Base-by-base conservation (phyloP, 2,329 filamentous ascomycete genomes). In the Botrytis deweyae region DNA sequence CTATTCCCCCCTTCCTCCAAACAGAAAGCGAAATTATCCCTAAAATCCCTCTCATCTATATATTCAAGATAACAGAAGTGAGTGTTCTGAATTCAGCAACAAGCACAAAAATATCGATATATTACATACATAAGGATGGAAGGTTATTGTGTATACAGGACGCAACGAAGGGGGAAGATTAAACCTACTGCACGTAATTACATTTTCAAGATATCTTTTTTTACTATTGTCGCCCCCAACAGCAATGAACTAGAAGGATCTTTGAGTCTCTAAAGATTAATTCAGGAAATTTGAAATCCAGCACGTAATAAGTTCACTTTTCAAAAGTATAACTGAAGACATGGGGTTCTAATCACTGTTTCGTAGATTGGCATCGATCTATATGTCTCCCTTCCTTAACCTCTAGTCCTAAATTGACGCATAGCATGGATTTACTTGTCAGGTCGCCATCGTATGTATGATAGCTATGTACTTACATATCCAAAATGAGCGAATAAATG, bases 101-200 rank as follows among this genome's bases (percentile, higher is more conserved):
- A 29, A 55, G 52, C n/a, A n/a, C 52, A n/a, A 55, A 58, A 18
- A 18, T 18, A 29, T 29, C 6, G 14, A 29, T 29, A 29, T 58
- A 29, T 18, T 29, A 14, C 52, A 18, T 58, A 58, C 7, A 58
- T 58, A 58, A 58, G 29, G 14, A 18, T 18, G 52, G 7, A 16
- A 18, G 14, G 3, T 22, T 1, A 10, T 3, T 4, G n/a, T 8
- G 3, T n/a, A 58, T 7, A 58, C 14, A 29, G 3, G 6, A 29
- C 0, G 6, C n/a, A 29, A 55, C 5, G 14, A 58, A 58, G 6
- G 1, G 6, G n/a, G 14, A 7, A 3, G 0, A 29, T 29, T 1
- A 18, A 29, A 18, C n/a, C n/a, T 29, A 29, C 6, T 29, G n/a
- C 25, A 55, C 5, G 5, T 7, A n/a, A 16, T n/a, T 55, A 55